Base-by-base conservation (phyloP, 1,284 basidiomycete genomes). In the Sphaerobolus stellatus region DNA sequence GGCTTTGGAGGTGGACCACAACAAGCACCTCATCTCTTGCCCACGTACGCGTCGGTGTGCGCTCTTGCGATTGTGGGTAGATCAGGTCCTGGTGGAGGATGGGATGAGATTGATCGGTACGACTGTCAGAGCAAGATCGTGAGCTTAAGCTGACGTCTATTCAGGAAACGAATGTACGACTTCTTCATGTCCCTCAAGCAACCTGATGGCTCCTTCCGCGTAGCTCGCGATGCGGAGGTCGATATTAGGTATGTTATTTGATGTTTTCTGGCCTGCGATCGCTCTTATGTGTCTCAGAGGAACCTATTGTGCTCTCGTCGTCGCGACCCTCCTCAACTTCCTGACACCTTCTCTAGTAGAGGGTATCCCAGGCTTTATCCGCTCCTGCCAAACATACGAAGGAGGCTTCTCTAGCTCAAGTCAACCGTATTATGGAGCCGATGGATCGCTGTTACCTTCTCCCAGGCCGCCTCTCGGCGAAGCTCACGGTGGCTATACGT, bases 401-500 rank as follows among this genome's bases (percentile, higher is more conserved):
- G 97, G 97, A 33, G 96, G 97, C 0, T 95, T 99, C 65, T 82
- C 94, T 0, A 91, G 89, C 3, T 79, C 92, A 0, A 90, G 92
- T 1, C 86, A 91, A 52, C 85, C 90, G 0, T 82, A 80, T 51
- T 83, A 76, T 58, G n/a, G n/a, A n/a, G 58, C 67, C 9, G 50
- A 59, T 4, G 51, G 20, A 18, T 33, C 27, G 27, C 4, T 48
- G 20, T 25, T 54, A n/a, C 64, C 47, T 65, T 71, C 66, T 58
- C 77, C 83, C 2, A 80, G 83, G 13, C 88, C 81, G 20, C 75
- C 87, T 5, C 79, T 94, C 38, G 90, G 95, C 48, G 97, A 99
- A 71, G 95, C 97, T 0, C 97, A 99, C 62, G 97, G 97, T 6
- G 97, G 97, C 0, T 99, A 99, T 72, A 92, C 95, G 0, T 97